Evolutionary conservation across 2,329 filamentous ascomycete genomes (phyloP).

Genomic region (Coniochaeta hoffmannii): DNA sequence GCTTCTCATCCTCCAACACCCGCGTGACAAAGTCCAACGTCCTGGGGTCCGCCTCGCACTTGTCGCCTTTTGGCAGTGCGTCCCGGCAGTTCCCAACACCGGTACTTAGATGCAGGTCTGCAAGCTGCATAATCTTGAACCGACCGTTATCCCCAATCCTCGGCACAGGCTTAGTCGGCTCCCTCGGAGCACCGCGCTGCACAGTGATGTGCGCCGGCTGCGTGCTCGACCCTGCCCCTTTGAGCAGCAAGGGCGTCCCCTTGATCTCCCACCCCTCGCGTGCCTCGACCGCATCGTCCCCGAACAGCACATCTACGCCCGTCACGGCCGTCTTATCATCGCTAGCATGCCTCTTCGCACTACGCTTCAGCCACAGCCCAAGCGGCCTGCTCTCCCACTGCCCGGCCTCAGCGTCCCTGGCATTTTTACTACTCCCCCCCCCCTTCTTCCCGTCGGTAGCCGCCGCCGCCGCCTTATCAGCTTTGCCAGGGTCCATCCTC

Average conservation of each 20-base stretch:
- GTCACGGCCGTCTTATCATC: slow-evolving; percentile 72
- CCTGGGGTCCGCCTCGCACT: slow-evolving; percentile 85
- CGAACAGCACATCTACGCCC: slow-evolving; percentile 79
- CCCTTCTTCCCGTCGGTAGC: neutral
- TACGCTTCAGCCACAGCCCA: slow-evolving; percentile 77
- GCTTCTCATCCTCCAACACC: slow-evolving; percentile 86
- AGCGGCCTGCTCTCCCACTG: slow-evolving; percentile 71
- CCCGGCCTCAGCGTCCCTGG: slow-evolving; percentile 32
- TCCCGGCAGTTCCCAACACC: slow-evolving; percentile 82
- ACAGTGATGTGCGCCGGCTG: slow-evolving; percentile 72
- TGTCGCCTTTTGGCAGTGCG: slow-evolving; percentile 68
- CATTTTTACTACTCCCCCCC: neutral
- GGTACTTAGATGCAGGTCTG: slow-evolving; percentile 91
- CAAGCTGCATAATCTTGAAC: slow-evolving; percentile 95
- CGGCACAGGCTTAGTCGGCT: slow-evolving; percentile 61
- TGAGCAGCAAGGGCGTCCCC: slow-evolving; percentile 63
- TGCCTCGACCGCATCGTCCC: slow-evolving; percentile 85
- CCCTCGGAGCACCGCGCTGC: slow-evolving; percentile 60
- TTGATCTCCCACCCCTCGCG: slow-evolving; percentile 77
- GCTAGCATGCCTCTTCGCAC: slow-evolving; percentile 62
- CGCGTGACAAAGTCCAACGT: slow-evolving; percentile 83
- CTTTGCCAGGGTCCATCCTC: slow-evolving; percentile 58
- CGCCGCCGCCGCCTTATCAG: slow-evolving; percentile 40
- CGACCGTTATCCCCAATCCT: slow-evolving; percentile 81
- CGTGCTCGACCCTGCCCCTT: slow-evolving; percentile 48